A percentile compares a stretch with the other conserved stretches of the same genome.
Conservation (phyloP, 805 yeast species). For the Sugiyamaella marilandica region DNA sequence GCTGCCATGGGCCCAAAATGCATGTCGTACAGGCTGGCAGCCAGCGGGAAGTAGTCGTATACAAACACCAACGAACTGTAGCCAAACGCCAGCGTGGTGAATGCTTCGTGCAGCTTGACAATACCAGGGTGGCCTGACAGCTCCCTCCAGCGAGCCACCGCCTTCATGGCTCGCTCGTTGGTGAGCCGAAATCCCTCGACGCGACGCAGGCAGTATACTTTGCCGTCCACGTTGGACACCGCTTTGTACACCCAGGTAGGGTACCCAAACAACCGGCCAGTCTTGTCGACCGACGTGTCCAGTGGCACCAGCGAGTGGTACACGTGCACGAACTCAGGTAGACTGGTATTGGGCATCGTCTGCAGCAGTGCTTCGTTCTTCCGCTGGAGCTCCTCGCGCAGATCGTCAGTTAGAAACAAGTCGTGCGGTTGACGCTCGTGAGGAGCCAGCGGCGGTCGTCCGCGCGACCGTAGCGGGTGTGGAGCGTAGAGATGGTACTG, state of each 20-base stretch:
- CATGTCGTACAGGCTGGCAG: constrained; percentile 63
- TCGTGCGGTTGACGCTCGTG: constrained; percentile 67
- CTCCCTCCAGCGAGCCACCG: constrained; percentile 63
- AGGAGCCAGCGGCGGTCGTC: constrained; percentile 54
- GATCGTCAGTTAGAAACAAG: constrained; percentile 65
- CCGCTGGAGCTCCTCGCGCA: constrained; percentile 65
- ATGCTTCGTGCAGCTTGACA: constrained; percentile 70
- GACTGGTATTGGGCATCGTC: constrained; percentile 49
- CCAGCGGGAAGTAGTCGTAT: constrained; percentile 80
- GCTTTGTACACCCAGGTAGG: constrained; percentile 71
- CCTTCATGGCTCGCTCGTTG: constrained; percentile 55
- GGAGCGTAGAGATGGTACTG: constrained; percentile 91
- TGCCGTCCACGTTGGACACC: constrained; percentile 72
- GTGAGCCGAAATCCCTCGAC: constrained; percentile 53
- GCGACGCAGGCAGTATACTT: constrained; percentile 68
- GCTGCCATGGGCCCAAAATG: constrained; percentile 47
- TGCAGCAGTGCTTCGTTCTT: constrained; percentile 80
- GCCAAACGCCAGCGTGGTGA: constrained; percentile 81
- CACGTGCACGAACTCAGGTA: constrained; percentile 74
- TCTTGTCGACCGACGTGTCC: constrained; percentile 45
- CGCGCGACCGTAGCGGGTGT: constrained; percentile 49
- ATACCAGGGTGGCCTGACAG: constrained; percentile 39
- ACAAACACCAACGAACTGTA: constrained; percentile 70
- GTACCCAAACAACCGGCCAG: constrained; percentile 45
- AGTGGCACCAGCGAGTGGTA: constrained; percentile 85